Conservation (phyloP, 352 stramenopile species). For the Phytophthora brassicae region DNA sequence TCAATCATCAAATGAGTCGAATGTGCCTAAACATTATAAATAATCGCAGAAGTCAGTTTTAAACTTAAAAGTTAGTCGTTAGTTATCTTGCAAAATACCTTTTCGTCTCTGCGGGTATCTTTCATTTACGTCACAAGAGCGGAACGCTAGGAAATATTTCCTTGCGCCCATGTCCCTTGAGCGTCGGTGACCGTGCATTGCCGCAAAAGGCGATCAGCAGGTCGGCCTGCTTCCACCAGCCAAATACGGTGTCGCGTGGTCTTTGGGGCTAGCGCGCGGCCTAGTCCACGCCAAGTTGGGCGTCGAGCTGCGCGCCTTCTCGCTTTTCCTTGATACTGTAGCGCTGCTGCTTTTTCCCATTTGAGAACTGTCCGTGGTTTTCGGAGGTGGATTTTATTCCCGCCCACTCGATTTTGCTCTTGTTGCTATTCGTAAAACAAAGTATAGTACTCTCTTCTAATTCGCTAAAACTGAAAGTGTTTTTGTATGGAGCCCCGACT, state of each 20-base stretch:
- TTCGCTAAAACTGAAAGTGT: neutral
- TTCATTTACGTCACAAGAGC: slow-evolving; percentile 4
- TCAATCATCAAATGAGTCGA: slow-evolving; percentile 1
- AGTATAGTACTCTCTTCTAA: neutral
- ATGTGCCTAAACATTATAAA: neutral
- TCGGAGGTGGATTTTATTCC: neutral
- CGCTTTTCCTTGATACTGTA: neutral
- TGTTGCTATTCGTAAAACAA: neutral
- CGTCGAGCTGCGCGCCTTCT: neutral
- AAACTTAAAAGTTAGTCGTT: neutral
- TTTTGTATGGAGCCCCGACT: neutral
- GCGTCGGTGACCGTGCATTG: neutral
- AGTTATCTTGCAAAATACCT: neutral
- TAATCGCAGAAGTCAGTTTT: neutral
- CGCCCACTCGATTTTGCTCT: neutral
- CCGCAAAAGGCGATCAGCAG: neutral
- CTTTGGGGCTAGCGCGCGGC: neutral
- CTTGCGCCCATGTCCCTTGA: neutral
- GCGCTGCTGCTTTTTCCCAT: neutral
- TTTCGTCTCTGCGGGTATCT: neutral
- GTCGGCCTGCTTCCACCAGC: neutral
- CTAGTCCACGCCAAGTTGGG: neutral
- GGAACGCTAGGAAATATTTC: slow-evolving; percentile 2
- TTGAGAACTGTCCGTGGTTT: neutral
- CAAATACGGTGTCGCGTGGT: neutral